Conservation (phyloP, 169 alveolate species). For the Eimeria sp. region DNA sequence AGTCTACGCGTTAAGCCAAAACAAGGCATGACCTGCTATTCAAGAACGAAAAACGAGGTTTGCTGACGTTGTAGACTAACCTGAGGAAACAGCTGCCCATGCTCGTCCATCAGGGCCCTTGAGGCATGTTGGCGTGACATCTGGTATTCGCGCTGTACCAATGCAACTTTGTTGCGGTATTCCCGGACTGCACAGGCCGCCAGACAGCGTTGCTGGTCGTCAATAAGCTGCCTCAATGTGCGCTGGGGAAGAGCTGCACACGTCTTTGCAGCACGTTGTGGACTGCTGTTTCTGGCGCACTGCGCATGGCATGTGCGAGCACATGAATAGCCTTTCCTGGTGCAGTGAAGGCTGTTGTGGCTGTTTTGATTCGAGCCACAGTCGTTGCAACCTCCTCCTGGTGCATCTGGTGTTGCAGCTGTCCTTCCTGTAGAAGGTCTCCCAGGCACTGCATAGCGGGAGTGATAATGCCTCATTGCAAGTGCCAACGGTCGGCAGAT, state of each 20-base stretch:
- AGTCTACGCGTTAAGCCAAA: not conserved
- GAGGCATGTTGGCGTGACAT: slow-evolving; percentile 65
- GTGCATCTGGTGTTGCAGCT: not conserved
- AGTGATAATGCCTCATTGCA: slow-evolving; percentile 9
- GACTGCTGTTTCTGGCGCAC: slow-evolving; percentile 1
- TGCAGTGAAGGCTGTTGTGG: not conserved
- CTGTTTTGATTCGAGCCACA: not conserved
- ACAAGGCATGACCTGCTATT: not conserved
- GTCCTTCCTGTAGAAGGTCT: not conserved
- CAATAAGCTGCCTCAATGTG: slow-evolving; percentile 69
- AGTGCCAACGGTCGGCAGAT: slow-evolving; percentile 54
- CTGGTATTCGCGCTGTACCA: slow-evolving; percentile 60
- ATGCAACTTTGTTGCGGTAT: slow-evolving; percentile 36
- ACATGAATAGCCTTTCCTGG: not conserved
- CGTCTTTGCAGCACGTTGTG: not conserved
- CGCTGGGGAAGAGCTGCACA: slow-evolving; percentile 43
- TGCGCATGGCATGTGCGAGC: not conserved
- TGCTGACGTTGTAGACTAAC: not conserved
- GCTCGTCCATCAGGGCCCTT: slow-evolving; percentile 76
- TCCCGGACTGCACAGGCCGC: slow-evolving; percentile 56
- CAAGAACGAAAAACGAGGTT: not conserved
- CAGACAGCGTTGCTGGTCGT: slow-evolving; percentile 52
- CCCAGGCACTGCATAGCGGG: not conserved
- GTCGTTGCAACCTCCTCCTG: slow-evolving; percentile 6
- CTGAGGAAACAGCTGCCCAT: slow-evolving; percentile 73